phyloP scores from a whole-genome alignment of 352 stramenopile genomes.

The Phytophthora pistaciae region DNA sequence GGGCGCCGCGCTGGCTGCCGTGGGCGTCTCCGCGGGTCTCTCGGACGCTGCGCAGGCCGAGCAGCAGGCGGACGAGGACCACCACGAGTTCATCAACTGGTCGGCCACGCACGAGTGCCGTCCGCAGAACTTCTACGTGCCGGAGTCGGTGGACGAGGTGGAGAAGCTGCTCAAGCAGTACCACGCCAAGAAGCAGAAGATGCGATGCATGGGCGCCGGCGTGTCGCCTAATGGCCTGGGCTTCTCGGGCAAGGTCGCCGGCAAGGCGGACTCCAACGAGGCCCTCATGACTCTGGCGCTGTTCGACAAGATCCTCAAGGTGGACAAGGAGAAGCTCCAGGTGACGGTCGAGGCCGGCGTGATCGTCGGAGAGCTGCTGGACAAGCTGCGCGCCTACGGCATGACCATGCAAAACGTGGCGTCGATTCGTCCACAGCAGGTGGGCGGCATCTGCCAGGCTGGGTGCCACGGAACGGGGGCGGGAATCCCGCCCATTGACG shows the following conservation, averaged over 20 bases:
- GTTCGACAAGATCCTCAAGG: slow-evolving; percentile 92
- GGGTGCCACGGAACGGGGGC: slow-evolving; percentile 97
- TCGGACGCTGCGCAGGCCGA: slow-evolving; percentile 16
- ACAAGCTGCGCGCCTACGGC: slow-evolving; percentile 78
- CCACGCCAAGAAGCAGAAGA: slow-evolving; percentile 74
- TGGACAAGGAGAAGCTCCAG: slow-evolving; percentile 91
- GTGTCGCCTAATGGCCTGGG: slow-evolving; percentile 97
- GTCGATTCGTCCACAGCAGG: slow-evolving; percentile 98
- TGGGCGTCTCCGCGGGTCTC: slow-evolving; percentile 20
- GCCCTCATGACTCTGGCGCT: slow-evolving; percentile 94
- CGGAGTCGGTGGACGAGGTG: slow-evolving; percentile 77
- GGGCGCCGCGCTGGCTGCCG: slow-evolving; percentile 27
- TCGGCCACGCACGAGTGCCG: slow-evolving; percentile 82
- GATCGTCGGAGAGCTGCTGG: slow-evolving; percentile 81
- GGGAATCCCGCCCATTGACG: slow-evolving; percentile 96
- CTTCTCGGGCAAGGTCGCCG: slow-evolving; percentile 67
- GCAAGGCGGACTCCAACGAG: slow-evolving; percentile 44
- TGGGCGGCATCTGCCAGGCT: slow-evolving; percentile 97
- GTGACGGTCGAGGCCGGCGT: slow-evolving; percentile 93
- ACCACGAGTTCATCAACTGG: slow-evolving; percentile 86
- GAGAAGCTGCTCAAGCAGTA: slow-evolving; percentile 67
- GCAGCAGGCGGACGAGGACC: slow-evolving; percentile 30
- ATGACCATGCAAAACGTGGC: slow-evolving; percentile 99
- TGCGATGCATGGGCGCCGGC: slow-evolving; percentile 96
- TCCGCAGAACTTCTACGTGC: slow-evolving; percentile 70